These are phyloP conservation scores for Vachellia collinsii DNA, from an alignment of 306 rosid genomes.

Conservation along the genomic window DNA sequence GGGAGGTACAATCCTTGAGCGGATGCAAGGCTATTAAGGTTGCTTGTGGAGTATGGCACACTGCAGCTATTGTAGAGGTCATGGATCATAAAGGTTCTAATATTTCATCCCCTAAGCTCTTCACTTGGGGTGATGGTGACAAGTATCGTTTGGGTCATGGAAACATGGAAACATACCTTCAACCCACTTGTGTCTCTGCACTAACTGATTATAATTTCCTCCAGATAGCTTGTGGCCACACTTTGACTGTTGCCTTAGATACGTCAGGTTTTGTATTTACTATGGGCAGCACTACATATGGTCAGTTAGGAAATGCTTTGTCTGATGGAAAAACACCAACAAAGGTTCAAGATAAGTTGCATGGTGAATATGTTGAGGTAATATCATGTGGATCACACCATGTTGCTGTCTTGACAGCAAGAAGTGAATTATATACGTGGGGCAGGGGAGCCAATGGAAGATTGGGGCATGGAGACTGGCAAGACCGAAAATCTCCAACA, in stretches of 20 bases:
- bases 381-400: conserved; percentile 70
- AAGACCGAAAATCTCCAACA: conserved; percentile 63
- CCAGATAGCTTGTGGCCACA: conserved; percentile 74
- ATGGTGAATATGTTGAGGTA: conserved; percentile 76
- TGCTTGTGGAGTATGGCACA: conserved; percentile 83
- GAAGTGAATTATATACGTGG: conserved; percentile 77
- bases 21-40: conserved; percentile 69
- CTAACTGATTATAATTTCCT: conserved; percentile 69
- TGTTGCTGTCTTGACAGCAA: conserved; percentile 65
- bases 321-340: conserved; percentile 63
- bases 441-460: conserved; percentile 75
- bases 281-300: conserved; percentile 60
- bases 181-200: conserved; percentile 73
- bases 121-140: conserved; percentile 84
- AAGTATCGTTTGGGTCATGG: conserved; percentile 72
- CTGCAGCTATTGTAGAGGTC: conserved; percentile 78
- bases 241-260: conserved; percentile 64
- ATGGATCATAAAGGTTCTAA: conserved; percentile 55
- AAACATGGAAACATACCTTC: conserved; percentile 61
- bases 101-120: conserved; percentile 61
- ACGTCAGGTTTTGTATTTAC: conserved; percentile 78
- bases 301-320: conserved; percentile 67
- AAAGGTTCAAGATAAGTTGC: conserved; percentile 66
- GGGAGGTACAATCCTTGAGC: conserved; percentile 61
- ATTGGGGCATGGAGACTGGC: conserved; percentile 65